Evolutionary conservation across 352 stramenopile genomes (phyloP).

Genomic region (Phytophthora sp.): DNA sequence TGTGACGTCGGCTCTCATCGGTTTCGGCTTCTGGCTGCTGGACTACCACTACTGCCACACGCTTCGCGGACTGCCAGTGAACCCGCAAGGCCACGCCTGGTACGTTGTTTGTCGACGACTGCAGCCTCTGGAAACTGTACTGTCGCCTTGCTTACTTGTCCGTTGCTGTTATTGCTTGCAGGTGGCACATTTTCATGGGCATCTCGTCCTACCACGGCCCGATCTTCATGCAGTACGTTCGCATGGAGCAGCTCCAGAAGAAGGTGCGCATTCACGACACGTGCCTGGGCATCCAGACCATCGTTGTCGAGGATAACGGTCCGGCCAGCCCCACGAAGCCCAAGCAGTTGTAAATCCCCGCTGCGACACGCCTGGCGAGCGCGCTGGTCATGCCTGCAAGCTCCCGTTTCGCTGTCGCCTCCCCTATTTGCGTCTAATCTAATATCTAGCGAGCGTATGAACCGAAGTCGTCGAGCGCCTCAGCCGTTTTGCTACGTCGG

Average conservation of each 20-base stretch:
- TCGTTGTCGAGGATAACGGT: slow-evolving; percentile 51
- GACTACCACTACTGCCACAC: slow-evolving; percentile 83
- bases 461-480: not conserved
- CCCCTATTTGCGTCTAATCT: slow-evolving; percentile 7
- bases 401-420: not conserved
- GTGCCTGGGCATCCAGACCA: slow-evolving; percentile 69
- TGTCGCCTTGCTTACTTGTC: slow-evolving; percentile 11
- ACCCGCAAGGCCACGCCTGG: slow-evolving; percentile 84
- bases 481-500: not conserved
- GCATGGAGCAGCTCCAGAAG: slow-evolving; percentile 75
- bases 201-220: slow-evolving; percentile 75
- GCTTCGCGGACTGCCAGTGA: slow-evolving; percentile 62
- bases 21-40: slow-evolving; percentile 75
- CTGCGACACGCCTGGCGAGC: too few species aligned
- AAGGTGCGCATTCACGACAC: slow-evolving; percentile 60
- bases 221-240: slow-evolving; percentile 89
- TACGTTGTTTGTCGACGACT: too few species aligned
- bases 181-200: slow-evolving; percentile 17
- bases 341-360: slow-evolving; percentile 50
- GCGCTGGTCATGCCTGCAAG: too few species aligned
- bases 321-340: slow-evolving; percentile 27
- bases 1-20: slow-evolving; percentile 61
- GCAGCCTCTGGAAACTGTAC: too few species aligned
- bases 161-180: not conserved
- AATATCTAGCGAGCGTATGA: slow-evolving; percentile 1